These are phyloP conservation scores for Filobasidium floriforme DNA, from an alignment of 768 basidiomycete genomes.

Conservation along the genomic window DNA sequence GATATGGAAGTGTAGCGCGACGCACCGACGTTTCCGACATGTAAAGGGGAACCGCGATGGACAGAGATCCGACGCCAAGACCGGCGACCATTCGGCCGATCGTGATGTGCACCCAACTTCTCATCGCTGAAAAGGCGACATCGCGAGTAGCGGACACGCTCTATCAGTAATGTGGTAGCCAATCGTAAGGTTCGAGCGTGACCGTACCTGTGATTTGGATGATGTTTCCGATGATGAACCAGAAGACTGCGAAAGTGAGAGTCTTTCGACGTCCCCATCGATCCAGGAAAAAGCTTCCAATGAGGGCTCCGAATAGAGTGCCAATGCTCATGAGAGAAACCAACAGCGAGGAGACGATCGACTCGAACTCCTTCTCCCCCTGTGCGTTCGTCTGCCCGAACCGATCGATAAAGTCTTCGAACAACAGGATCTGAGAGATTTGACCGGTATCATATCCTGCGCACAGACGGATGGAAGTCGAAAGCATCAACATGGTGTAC, in stretches of 20 bases:
- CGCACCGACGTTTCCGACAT: background rate
- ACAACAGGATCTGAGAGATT: background rate
- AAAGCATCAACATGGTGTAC: too few species aligned
- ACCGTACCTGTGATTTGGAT: background rate
- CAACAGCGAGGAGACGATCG: background rate
- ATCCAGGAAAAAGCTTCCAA: background rate
- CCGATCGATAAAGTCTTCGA: background rate
- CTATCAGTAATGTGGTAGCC: too few species aligned
- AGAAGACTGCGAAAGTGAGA: background rate
- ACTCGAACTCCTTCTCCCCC: background rate
- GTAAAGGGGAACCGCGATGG: background rate
- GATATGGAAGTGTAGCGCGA: too few species aligned
- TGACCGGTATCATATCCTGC: background rate
- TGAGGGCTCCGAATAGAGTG: background rate
- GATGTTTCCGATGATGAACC: background rate
- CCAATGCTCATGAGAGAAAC: constrained; percentile 1
- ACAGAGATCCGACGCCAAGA: background rate
- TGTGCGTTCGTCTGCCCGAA: background rate
- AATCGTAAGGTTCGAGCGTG: too few species aligned
- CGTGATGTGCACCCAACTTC: background rate
- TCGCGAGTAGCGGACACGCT: too few species aligned
- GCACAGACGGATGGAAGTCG: too few species aligned
- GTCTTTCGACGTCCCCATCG: background rate
- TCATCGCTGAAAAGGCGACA: too few species aligned
- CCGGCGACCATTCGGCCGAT: background rate